These are phyloP conservation scores for Trametes elegans DNA, from an alignment of 768 basidiomycete genomes.

Conservation along the genomic window DNA sequence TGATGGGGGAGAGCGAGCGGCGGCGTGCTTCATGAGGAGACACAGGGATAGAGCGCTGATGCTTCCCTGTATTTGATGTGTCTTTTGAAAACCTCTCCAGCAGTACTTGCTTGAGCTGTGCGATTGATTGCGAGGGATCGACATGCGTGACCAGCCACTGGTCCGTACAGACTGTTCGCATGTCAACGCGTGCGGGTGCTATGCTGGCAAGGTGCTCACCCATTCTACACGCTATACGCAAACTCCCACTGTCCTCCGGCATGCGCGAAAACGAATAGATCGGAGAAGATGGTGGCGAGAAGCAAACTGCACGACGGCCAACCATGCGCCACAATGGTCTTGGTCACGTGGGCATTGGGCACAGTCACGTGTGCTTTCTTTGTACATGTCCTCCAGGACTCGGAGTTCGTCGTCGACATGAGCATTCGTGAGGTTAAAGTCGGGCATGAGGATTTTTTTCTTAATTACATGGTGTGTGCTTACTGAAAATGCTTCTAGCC, in stretches of 20 bases:
- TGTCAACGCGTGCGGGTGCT: neutral
- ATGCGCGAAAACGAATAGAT: neutral
- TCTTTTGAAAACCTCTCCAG: conserved; percentile 50
- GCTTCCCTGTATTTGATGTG: conserved; percentile 25
- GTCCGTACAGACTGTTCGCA: conserved; percentile 54
- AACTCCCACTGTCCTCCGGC: neutral
- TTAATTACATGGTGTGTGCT: too few species aligned
- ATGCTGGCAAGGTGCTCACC: conserved; percentile 39
- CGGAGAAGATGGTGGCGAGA: neutral
- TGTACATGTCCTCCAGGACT: too few species aligned
- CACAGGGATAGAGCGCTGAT: conserved; percentile 12
- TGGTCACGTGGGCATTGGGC: conserved; percentile 14
- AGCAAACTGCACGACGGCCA: neutral
- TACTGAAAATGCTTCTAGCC: too few species aligned
- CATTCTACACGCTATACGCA: conserved; percentile 56
- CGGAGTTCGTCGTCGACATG: too few species aligned
- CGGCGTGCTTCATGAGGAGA: conserved; percentile 27
- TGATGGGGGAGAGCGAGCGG: conserved; percentile 64
- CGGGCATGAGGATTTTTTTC: too few species aligned
- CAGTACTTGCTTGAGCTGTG: conserved; percentile 61
- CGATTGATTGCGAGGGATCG: conserved; percentile 57
- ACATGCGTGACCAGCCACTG: conserved; percentile 77
- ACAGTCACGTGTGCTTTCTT: too few species aligned
- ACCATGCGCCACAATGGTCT: conserved; percentile 1
- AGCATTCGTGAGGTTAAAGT: too few species aligned